A percentile compares a stretch with the other conserved stretches of the same genome.
These are phyloP conservation scores for Chrysanthemum makinoi DNA, from an alignment of 129 eudicot genomes.

Conservation along the genomic window DNA sequence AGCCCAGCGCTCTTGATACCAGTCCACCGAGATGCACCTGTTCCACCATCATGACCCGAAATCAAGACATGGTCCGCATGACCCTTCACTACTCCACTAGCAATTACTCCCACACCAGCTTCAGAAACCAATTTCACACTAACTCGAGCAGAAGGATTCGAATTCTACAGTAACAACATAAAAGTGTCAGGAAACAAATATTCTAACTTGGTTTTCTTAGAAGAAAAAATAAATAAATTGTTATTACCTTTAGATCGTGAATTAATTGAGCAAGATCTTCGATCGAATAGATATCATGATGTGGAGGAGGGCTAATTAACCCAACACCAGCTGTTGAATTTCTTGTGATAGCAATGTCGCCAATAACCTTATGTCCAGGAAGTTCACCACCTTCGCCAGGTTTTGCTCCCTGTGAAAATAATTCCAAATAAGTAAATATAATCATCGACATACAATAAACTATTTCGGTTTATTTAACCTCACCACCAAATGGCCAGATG, in stretches of 20 bases:
- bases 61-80: slow-evolving; percentile 97
- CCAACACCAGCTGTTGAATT: slow-evolving; percentile 99
- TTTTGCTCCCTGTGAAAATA: slow-evolving; percentile 81
- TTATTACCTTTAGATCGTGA: slow-evolving; percentile 82
- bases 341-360: slow-evolving; percentile 92
- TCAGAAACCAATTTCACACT: slow-evolving; percentile 96
- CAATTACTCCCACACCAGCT: slow-evolving; percentile 99
- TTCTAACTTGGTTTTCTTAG: background rate
- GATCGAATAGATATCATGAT: slow-evolving; percentile 95
- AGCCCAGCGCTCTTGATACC: slow-evolving; percentile 98
- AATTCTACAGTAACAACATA: slow-evolving; percentile 46
- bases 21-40: slow-evolving; percentile 98
- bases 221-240: background rate
- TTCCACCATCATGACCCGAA: slow-evolving; percentile 99
- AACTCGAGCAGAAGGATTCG: slow-evolving; percentile 90
- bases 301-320: slow-evolving; percentile 99
- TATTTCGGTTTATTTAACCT: slow-evolving; percentile 35
- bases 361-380: slow-evolving; percentile 97
- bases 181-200: background rate
- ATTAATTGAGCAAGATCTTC: slow-evolving; percentile 98
- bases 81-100: slow-evolving; percentile 96
- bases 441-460: slow-evolving; percentile 1
- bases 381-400: slow-evolving; percentile 99
- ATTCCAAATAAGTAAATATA: slow-evolving; percentile 10
- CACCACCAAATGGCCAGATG: slow-evolving; percentile 71